A percentile compares a stretch with the other conserved stretches of the same genome.
These are phyloP conservation scores for Trichosporon ovoides DNA, from an alignment of 1,284 basidiomycete genomes.

Conservation along the genomic window DNA sequence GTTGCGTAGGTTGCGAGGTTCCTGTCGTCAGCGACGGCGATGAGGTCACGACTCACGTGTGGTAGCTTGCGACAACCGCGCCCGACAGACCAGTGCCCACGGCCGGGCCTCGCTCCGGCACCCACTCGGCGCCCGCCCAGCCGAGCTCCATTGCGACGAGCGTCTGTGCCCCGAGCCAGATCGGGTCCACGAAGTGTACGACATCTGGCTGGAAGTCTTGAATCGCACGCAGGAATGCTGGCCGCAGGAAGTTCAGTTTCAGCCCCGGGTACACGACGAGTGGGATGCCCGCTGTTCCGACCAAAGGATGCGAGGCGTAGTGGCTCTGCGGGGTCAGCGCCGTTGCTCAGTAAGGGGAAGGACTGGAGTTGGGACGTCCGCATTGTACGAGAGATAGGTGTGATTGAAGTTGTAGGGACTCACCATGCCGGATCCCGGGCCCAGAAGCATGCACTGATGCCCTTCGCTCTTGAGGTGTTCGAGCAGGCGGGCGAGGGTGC, in stretches of 20 bases:
- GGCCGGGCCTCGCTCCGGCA: slow-evolving; percentile 39
- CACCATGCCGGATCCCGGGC: slow-evolving; percentile 54
- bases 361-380: no score
- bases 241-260: slow-evolving; percentile 58
- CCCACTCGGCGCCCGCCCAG: slow-evolving; percentile 47
- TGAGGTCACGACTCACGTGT: slow-evolving; percentile 46
- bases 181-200: slow-evolving; percentile 55
- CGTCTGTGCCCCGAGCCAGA: slow-evolving; percentile 55
- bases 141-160: slow-evolving; percentile 50
- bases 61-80: slow-evolving; percentile 55
- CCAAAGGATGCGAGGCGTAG: slow-evolving; percentile 55
- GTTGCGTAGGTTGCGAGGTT: slow-evolving; percentile 56
- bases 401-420: no score
- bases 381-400: no score
- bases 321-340: slow-evolving; percentile 33
- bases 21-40: slow-evolving; percentile 18
- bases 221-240: slow-evolving; percentile 53
- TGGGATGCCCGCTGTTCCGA: slow-evolving; percentile 56
- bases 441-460: slow-evolving; percentile 55
- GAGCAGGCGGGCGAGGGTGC: slow-evolving; percentile 55
- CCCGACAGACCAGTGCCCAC: slow-evolving; percentile 45
- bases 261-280: slow-evolving; percentile 56
- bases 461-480: slow-evolving; percentile 56
- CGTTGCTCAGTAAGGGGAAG: not conserved
- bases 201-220: slow-evolving; percentile 54